phyloP scores from a whole-genome alignment of 305 asterid genomes.

The Nicotiana rustica region DNA sequence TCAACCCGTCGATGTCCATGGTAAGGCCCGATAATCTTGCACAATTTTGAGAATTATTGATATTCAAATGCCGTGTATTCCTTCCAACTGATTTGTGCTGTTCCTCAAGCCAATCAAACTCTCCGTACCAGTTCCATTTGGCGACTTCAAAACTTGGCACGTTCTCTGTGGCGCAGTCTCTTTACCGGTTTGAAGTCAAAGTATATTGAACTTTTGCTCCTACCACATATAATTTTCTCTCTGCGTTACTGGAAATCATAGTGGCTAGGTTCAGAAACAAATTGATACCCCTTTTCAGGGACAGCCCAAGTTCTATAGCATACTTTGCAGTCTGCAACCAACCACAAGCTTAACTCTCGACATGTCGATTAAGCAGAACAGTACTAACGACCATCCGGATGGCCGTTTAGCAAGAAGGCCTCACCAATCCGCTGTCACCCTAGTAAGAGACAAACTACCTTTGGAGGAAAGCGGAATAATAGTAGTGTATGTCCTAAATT shows the following conservation, averaged over 20 bases:
- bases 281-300: no score
- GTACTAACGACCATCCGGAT: not conserved
- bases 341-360: not conserved
- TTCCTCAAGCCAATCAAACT: conserved; percentile 22
- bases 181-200: conserved; percentile 3
- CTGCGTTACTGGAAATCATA: no score
- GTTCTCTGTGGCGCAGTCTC: not conserved
- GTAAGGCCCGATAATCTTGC: conserved; percentile 1
- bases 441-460: not conserved
- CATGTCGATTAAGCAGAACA: not conserved
- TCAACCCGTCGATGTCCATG: conserved; percentile 15
- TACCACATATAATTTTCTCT: not conserved
- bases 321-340: no score
- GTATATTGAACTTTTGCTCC: not conserved
- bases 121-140: not conserved
- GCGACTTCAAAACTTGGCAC: not conserved
- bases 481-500: not conserved
- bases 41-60: not conserved
- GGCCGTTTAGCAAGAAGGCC: not conserved
- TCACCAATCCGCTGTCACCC: not conserved
- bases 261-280: no score
- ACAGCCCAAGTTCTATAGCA: no score
- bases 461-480: not conserved
- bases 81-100: not conserved
- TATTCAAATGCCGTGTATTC: not conserved